Percentiles rank a stretch among this genome's conserved stretches.
These are phyloP conservation scores for Ophiocytium majus DNA, from an alignment of 352 stramenopile genomes.

Conservation along the genomic window DNA sequence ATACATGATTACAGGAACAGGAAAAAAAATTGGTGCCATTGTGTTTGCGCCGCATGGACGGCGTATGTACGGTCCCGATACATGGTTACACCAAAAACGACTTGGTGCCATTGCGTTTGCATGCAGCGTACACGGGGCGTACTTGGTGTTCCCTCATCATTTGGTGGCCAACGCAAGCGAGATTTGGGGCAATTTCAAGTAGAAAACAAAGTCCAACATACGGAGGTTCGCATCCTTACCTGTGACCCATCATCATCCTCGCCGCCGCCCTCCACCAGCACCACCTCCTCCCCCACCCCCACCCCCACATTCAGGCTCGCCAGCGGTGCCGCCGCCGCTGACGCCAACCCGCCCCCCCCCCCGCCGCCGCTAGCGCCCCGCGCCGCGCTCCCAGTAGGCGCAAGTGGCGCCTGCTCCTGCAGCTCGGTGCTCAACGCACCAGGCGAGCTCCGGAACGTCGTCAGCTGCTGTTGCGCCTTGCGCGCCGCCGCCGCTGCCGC, in stretches of 20 bases:
- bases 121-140: too few relatives aligned
- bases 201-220: too few relatives aligned
- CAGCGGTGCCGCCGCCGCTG: neutral
- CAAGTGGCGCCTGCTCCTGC: neutral
- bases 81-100: too few relatives aligned
- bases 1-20: too few relatives aligned
- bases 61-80: too few relatives aligned
- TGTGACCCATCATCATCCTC: neutral
- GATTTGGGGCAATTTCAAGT: too few relatives aligned
- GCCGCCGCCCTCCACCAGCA: neutral
- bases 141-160: too few relatives aligned
- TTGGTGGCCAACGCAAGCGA: too few relatives aligned
- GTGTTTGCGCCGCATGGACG: too few relatives aligned
- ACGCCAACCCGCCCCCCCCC: neutral
- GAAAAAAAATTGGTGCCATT: too few relatives aligned
- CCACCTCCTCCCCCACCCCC: slow-evolving; percentile 11
- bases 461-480: neutral
- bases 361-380: neutral
- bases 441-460: neutral
- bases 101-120: too few relatives aligned
- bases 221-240: too few relatives aligned
- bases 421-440: neutral
- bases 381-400: neutral
- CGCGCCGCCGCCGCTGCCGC: neutral
- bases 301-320: neutral